Conservation (phyloP, 192 early-diverging fungal genomes). For the Coemansia sp. region DNA sequence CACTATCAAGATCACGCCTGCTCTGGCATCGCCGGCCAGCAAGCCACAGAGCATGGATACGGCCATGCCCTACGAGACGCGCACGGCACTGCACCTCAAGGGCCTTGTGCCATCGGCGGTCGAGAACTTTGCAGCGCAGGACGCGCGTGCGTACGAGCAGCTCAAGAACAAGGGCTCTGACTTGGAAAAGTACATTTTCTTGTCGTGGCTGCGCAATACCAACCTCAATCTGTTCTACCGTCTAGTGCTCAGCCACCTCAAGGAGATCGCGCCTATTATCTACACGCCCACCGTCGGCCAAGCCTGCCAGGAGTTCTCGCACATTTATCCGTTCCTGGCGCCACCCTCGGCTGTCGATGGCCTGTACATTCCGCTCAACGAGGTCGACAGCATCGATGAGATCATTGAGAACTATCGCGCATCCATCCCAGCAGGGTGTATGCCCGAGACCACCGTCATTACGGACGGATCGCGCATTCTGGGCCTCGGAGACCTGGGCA, state of each 20-base stretch:
- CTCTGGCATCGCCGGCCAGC: constrained; percentile 6
- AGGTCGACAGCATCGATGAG: constrained; percentile 63
- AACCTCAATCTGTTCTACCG: constrained; percentile 79
- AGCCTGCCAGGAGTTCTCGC: constrained; percentile 79
- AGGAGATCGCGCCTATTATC: constrained; percentile 69
- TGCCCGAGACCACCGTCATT: constrained; percentile 84
- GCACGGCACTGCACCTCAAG: constrained; percentile 59
- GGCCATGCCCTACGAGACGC: constrained; percentile 50
- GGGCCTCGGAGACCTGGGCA: constrained; percentile 89
- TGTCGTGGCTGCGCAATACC: constrained; percentile 70
- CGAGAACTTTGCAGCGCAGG: constrained; percentile 71
- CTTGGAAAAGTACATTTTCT: constrained; percentile 79
- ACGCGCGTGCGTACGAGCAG: constrained; percentile 65
- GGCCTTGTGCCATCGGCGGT: constrained; percentile 70
- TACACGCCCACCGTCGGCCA: constrained; percentile 76
- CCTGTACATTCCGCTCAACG: constrained; percentile 74
- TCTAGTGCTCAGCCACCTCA: constrained; percentile 67
- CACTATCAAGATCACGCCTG: constrained; percentile 14
- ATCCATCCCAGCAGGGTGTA: constrained; percentile 54
- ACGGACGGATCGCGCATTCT: constrained; percentile 91
- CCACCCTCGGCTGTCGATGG: constrained; percentile 69
- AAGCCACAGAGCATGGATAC: constrained; percentile 32
- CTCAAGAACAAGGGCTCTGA: constrained; percentile 62
- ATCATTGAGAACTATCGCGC: constrained; percentile 74
- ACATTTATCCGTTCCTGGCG: constrained; percentile 77